Conservation (phyloP, 129 eudicot species). For the Escallonia rubra region DNA sequence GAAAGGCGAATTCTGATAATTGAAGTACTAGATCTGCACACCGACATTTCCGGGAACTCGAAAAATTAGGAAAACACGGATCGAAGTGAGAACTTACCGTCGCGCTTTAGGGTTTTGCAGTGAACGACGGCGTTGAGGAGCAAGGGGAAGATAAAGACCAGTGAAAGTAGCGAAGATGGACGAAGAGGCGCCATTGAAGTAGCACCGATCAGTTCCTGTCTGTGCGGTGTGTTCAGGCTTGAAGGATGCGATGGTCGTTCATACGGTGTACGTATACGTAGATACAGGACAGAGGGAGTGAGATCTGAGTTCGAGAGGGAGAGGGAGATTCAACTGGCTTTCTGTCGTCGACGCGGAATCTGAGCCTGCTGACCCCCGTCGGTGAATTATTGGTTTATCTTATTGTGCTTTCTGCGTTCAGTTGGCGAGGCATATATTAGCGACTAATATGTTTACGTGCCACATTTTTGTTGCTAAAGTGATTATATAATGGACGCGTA, state of each 20-base stretch:
- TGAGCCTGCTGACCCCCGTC: no score
- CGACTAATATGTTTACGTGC: no score
- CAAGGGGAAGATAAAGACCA: conserved; percentile 19
- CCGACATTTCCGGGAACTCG: not conserved
- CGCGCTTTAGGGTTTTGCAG: conserved; percentile 89
- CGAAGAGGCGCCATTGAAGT: conserved; percentile 23
- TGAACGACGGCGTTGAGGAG: conserved; percentile 41
- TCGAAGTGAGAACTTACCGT: conserved; percentile 39
- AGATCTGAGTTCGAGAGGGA: no score
- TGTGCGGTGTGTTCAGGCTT: not conserved
- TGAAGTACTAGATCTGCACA: not conserved
- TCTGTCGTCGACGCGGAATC: no score
- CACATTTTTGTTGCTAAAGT: no score
- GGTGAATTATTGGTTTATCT: no score
- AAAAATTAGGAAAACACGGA: not conserved
- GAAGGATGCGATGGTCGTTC: no score
- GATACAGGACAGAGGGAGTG: not conserved
- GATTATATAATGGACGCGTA: no score
- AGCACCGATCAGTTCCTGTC: not conserved
- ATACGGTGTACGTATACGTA: no score
- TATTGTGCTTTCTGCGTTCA: no score
- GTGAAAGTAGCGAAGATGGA: conserved; percentile 15
- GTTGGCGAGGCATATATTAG: no score
- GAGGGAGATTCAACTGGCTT: no score
- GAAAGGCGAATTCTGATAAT: not conserved